Percentiles rank a stretch among this genome's conserved stretches.
Conservation (phyloP, 2,329 filamentous ascomycete genomes). For the Didymella pomorum region DNA sequence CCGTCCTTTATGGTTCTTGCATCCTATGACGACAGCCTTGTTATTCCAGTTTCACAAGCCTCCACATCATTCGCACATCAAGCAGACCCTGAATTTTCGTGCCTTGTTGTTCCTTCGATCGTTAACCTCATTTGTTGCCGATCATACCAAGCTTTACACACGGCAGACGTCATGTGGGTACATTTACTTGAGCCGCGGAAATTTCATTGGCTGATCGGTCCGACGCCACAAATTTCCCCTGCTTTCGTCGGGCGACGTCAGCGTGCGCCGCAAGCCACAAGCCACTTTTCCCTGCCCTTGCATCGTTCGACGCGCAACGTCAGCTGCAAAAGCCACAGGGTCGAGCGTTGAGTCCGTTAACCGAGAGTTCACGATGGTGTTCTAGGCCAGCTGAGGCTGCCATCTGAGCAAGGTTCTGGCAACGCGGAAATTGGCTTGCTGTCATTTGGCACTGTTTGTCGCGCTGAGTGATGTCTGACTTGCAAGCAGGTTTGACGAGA, state of each 20-base stretch:
- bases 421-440: not conserved
- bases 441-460: not conserved
- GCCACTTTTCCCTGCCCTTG: conserved; percentile 9
- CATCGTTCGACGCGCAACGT: conserved; percentile 14
- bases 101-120: conserved; percentile 20
- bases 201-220: conserved; percentile 9
- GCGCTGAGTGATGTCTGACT: not conserved
- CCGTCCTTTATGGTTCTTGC: conserved; percentile 11
- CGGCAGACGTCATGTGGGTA: conserved; percentile 18
- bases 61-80: conserved; percentile 17
- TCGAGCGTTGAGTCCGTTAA: not conserved
- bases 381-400: conserved; percentile 4
- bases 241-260: conserved; percentile 12
- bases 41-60: conserved; percentile 18
- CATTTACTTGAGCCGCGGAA: not conserved
- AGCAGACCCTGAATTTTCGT: conserved; percentile 12
- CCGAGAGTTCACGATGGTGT: not conserved
- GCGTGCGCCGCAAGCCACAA: conserved; percentile 9
- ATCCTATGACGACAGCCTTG: conserved; percentile 22
- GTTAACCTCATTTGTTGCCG: conserved; percentile 9
- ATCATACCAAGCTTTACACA: conserved; percentile 18
- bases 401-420: conserved; percentile 5
- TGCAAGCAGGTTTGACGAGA: conserved; percentile 13
- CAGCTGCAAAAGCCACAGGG: conserved; percentile 19
- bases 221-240: conserved; percentile 15